Evolutionary conservation across 169 alveolate species (phyloP).

Genomic region (Plasmodium billcollinsi): DNA sequence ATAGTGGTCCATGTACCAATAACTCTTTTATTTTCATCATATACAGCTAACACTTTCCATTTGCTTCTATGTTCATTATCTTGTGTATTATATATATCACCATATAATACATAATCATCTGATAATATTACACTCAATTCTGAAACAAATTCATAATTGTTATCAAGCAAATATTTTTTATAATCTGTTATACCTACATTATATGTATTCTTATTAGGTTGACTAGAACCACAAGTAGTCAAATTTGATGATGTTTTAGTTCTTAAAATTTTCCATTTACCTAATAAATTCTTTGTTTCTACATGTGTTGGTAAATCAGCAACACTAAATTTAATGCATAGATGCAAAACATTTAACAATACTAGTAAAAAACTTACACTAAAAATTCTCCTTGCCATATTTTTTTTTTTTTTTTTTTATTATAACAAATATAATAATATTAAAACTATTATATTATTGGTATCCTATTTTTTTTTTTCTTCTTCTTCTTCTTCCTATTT

Average conservation of each 20-base stretch:
- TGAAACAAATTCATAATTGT: conserved; percentile 25
- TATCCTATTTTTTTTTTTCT: too few relatives aligned
- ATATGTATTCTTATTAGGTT: conserved; percentile 48
- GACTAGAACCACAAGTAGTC: conserved; percentile 71
- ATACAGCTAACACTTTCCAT: conserved; percentile 73
- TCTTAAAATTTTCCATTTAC: conserved; percentile 62
- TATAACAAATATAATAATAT: too few relatives aligned
- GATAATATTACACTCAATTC: conserved; percentile 58
- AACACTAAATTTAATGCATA: background rate
- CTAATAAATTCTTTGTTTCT: conserved; percentile 38
- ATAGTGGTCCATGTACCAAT: conserved; percentile 75
- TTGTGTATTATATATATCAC: conserved; percentile 42
- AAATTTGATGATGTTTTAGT: conserved; percentile 31
- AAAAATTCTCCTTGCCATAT: conserved; percentile 12
- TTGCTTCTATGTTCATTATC: conserved; percentile 69
- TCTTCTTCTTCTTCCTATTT: too few relatives aligned
- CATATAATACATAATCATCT: conserved; percentile 55
- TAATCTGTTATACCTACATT: conserved; percentile 64
- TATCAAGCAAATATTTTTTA: conserved; percentile 21
- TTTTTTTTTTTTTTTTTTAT: background rate
- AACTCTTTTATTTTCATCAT: conserved; percentile 47
- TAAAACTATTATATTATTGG: too few relatives aligned
- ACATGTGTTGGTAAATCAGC: conserved; percentile 71
- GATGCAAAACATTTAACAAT: conserved; percentile 19
- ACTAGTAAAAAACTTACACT: conserved; percentile 13